Evolutionary conservation across 1,139 yeast genomes (phyloP), one percentile per base, ranked within the genome.

Genomic region (Kluyveromyces sp.): DNA sequence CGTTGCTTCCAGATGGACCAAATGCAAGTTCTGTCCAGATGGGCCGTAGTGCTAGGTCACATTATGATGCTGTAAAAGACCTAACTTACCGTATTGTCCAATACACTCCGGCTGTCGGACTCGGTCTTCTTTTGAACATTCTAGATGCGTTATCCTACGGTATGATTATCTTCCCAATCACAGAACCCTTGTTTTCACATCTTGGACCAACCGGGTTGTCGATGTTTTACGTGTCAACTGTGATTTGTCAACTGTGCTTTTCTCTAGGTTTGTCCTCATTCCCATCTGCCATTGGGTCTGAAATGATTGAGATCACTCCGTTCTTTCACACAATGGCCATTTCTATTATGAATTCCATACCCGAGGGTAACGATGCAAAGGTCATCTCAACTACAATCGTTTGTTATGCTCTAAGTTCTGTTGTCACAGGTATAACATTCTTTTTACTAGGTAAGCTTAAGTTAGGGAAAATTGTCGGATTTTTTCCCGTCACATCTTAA

Each of bases 261-360:
- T 89, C 97, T 0, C 66, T 85, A 30, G 98, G 98, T 25, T 95
- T 95, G 2, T 86, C 96, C 8, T 84, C 88, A 3, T 92, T 92
- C 67, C 80, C 79, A 52, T 77, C 92, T 6, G 96, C 96, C 7
- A 82, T 90, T 43, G 98, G 98, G 0, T 86, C 96, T 3, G 98
- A 92, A 68, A 92, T 92, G 98, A 92, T 92, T 55, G 98, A 92
- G 65, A 90, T 92, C 25, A 95, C 97, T 1, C 98, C 98, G 1
- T 92, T 92, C 64, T 92, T 92, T 71, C 98, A 92, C 61, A 77
- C 95, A 3, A 90, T 92, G 96, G 97, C 97, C 0, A 70, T 78
- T 27, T 73, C 83, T 3, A 81, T 92, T 41, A 69, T 81, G 59
- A 64, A 66, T 4, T 76, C 79, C 29, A 69, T 85, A 61, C 80